Base-by-base conservation (phyloP, 108 stramenopile genomes). In the Nitzschia palea region DNA sequence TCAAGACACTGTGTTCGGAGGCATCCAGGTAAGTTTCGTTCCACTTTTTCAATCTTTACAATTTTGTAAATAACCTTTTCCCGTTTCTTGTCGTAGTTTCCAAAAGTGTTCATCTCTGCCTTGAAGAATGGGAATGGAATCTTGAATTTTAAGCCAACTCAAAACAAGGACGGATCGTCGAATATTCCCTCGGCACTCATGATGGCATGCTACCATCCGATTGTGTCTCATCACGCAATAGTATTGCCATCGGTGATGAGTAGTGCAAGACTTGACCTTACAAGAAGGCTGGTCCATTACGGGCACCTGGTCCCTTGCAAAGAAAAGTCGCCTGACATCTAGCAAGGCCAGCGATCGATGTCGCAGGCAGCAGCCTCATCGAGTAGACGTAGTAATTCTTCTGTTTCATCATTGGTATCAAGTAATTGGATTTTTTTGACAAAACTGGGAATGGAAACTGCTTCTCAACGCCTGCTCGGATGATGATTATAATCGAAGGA, bases 141-240 rank as follows among this genome's bases (percentile, higher is more conserved):
- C n/a, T n/a, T n/a, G n/a, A n/a, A 10, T 53, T 48, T 9, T 40
- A 17, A 32, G 28, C 45, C 5, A 0, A 32, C 27, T 56, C 55
- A 57, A 70, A 83, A 97, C 37, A 97, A 47, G 15, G 96, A 90
- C 3, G 96, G 96, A 85, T 97, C 79, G 65, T 97, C 85, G 34
- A 97, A 52, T 15, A 97, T 82, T 2, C 94, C 96, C 55, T 97
- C 96, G 0, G 96, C 96, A 68, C 80, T 85, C 96, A 97, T 97
- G 22, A 95, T 79, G 2, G 94, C 96, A 68, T 91, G 5, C 94
- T 97, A 3, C 35, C 2, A 64, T 83, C 65, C 44, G 82, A 51
- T 62, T 93, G 94, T 8, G 65, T 31, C 3, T 75, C 70, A 14
- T 88, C 90, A 66, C 6, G 89, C 89, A 14, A 84, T 79, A 17